Evolutionary conservation across 2,329 filamentous ascomycete species (phyloP), one percentile per base, ranked within the genome.

Genomic region (Penicillium aurantiogriseum): DNA sequence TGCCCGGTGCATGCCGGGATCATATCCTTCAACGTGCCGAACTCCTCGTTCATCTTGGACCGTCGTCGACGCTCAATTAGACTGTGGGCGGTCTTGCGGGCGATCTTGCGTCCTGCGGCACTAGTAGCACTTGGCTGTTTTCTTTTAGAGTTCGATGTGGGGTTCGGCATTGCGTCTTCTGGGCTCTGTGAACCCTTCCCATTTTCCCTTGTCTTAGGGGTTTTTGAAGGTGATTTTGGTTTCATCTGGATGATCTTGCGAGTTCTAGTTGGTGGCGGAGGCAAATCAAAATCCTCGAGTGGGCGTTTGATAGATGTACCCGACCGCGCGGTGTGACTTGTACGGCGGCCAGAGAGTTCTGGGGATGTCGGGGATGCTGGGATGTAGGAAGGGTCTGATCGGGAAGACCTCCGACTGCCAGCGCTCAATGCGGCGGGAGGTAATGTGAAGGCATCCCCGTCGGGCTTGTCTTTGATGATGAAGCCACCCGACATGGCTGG

Each of bases 161-260:
- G 39, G 23, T 53, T 61, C 33, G 72, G 57, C 5, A 73, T 56
- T 25, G 73, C 21, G 59, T 65, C 51, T 60, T 58, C 52, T 36
- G 62, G 56, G 47, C 51, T 52, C 59, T 59, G 63, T 10, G 55
- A 35, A 11, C 50, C 42, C 19, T 68, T 71, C 33, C 48, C 60
- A 29, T 46, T 69, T 6, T 71, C 69, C 43, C 70, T 71, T 31
- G 68, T 49, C 64, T 64, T 61, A 36, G 71, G 63, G 54, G 76
- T 70, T 58, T 79, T 70, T 64, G 27, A 11, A 4, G 72, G 72
- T 3, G 71, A 70, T 59, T 80, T 80, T 11, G 86, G 93, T 76
- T 96, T 96, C 92, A 97, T 96, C 77, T 97, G 93, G 57, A 97
- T 97, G 72, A 99, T 97, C 79, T 95, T 97, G 68, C 93, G 88